Percentiles rank a stretch among this genome's conserved stretches.
These are phyloP conservation scores for Argentina anserina DNA, from an alignment of 306 rosid species.

Conservation along the genomic window DNA sequence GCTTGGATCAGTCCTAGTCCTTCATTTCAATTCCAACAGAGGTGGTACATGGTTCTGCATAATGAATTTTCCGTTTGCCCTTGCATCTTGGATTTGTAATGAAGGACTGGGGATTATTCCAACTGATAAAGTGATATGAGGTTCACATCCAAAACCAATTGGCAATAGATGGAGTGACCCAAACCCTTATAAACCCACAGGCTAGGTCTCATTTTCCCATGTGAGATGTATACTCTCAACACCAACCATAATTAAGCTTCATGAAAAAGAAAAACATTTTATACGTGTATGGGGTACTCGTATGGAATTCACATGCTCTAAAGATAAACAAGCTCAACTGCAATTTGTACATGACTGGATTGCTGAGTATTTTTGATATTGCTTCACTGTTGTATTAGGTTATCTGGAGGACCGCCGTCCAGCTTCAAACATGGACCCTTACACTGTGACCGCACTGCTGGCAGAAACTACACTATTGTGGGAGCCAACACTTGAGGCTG, in stretches of 20 bases:
- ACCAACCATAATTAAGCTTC: neutral
- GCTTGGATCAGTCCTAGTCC: neutral
- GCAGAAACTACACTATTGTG: slow-evolving; percentile 84
- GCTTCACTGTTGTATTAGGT: slow-evolving; percentile 43
- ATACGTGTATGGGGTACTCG: neutral
- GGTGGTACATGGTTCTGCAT: neutral
- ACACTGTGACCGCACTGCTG: slow-evolving; percentile 68
- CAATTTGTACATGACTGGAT: neutral
- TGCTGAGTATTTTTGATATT: slow-evolving; percentile 20
- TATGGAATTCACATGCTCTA: neutral
- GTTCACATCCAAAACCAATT: too few relatives aligned
- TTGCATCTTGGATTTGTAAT: neutral
- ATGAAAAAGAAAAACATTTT: neutral
- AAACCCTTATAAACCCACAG: too few relatives aligned
- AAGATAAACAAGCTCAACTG: too few relatives aligned
- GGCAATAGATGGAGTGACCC: too few relatives aligned
- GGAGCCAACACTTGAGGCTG: slow-evolving; percentile 96
- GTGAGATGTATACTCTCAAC: too few relatives aligned
- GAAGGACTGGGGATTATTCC: neutral
- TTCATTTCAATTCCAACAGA: neutral
- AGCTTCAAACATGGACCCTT: slow-evolving; percentile 99
- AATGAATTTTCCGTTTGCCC: neutral
- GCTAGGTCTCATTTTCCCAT: too few relatives aligned
- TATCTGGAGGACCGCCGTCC: slow-evolving; percentile 99
- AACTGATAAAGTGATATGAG: too few relatives aligned